Evolutionary conservation across 2,329 filamentous ascomycete species (phyloP), one percentile per base, ranked within the genome.

Genomic region (Arachnomyces sp.): DNA sequence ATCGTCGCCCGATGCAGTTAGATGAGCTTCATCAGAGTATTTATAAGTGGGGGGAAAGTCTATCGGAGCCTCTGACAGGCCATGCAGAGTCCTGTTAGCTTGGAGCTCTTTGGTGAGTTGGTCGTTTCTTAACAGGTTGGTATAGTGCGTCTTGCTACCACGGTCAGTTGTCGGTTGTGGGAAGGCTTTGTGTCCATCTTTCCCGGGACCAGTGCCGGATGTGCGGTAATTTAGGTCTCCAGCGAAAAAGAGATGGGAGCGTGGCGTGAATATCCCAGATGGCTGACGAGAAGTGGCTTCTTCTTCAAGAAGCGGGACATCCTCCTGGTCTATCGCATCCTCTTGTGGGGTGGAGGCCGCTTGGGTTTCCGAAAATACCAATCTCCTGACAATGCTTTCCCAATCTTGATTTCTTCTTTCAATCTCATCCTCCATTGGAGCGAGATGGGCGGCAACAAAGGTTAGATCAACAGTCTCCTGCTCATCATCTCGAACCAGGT

Each of bases 151-250:
- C 5, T 77, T 76, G 15, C 74, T 71, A 9, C 57, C 53, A 3
- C 62, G 52, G 17, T 67, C 43, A 54, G 74, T 58, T 64, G 74
- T 53, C 56, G 72, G 68, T 60, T 82, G 61, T 52, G 92, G 76
- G 74, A 87, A 85, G 3, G 61, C 62, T 4, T 66, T 36, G 53
- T 69, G 57, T 37, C 85, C 80, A 2, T 71, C 64, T 1, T 74
- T 67, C 0, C 71, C 66, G 1, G 89, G 88, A 0, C 74, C 68
- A 1, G 71, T 73, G 46, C 80, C 74, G 6, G 81, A 78, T 13
- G 90, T 93, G 50, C 92, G 84, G 65, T 98, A 98, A 69, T 98
- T 98, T 44, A 98, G 74, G 61, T 98, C 92, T 16, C 92, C 92
- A 0, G 82, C 84, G 34, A 96, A 72, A 59, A 96, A 94, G 1